Evolutionary conservation across 208 protist species (phyloP).

Genomic region (Zelonia costaricensis): DNA sequence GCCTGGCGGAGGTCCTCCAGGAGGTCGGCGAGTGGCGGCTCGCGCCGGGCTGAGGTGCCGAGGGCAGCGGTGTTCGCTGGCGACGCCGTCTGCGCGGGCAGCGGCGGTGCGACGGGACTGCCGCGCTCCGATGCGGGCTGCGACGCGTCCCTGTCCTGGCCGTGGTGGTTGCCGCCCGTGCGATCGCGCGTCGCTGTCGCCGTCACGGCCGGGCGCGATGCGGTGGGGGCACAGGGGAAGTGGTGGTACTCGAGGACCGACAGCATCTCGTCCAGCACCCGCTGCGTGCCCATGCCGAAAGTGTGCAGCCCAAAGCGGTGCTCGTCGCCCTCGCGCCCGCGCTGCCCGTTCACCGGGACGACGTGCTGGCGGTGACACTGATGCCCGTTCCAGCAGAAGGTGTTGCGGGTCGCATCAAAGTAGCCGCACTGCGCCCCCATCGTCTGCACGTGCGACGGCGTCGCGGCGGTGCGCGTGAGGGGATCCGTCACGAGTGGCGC

Average conservation of each 20-base stretch:
- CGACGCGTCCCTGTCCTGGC: neutral
- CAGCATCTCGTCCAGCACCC: conserved; percentile 24
- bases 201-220: neutral
- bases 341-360: conserved; percentile 22
- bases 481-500: conserved; percentile 17
- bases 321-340: conserved; percentile 22
- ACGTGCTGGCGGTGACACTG: conserved; percentile 37
- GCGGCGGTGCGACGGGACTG: no score
- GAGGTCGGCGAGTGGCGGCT: no score
- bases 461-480: conserved; percentile 8
- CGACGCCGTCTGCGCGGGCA: no score
- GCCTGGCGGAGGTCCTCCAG: no score
- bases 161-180: neutral
- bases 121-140: no score
- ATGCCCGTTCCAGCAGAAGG: conserved; percentile 49
- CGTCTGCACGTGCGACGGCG: conserved; percentile 13
- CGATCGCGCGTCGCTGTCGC: neutral
- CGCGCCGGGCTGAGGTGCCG: no score
- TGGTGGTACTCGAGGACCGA: conserved; percentile 24
- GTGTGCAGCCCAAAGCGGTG: conserved; percentile 14
- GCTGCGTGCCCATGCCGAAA: conserved; percentile 30
- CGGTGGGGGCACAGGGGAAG: neutral
- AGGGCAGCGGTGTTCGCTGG: no score
- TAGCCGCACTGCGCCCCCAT: conserved; percentile 32
- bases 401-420: conserved; percentile 29